Base-by-base conservation (phyloP, 2,329 filamentous ascomycete species). In the Penicillium sp. region DNA sequence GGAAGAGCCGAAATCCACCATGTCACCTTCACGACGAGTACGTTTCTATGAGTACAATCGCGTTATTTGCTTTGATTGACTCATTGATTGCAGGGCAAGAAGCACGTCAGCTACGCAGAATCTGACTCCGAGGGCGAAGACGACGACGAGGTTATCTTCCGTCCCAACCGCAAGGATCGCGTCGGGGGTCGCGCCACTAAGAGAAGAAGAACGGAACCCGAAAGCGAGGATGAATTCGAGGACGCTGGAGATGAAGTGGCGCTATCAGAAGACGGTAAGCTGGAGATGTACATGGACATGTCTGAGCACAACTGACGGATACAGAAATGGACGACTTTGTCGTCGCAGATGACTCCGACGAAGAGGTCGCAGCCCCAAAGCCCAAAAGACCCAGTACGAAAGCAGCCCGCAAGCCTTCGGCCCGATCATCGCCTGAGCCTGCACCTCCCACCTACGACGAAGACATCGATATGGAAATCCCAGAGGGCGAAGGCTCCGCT, bases 271-370 rank as follows among this genome's bases (percentile, higher is more conserved):
- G 82, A 80, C 43, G 82, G 82, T 56, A 81, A 83, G 36, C 21
- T 27, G n/a, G 14, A n/a, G 1, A n/a, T 7, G 1, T 16, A 7
- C 14, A 2, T 11, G 31, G 8, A 14, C 13, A 14, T 36, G 1
- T 14, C n/a, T 14, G 34, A 36, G 34, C 34, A n/a, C 7, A 6
- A n/a, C 60, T 65, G 24, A 64, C 45, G 6, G 6, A 1, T 10
- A 78, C 81, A 75, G 90, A 94, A 50, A 85, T 95, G 77, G 91
- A 88, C 57, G 90, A 96, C 70, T 97, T 97, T 66, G 81, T 97
- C 22, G 92, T 89, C 4, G 86, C 89, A 0, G 92, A 97, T 65
- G 91, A 95, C 40, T 93, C 91, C 0, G 92, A 96, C 45, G 89
- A 86, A 16, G 82, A 84, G 68, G 80, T 58, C 61, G 78, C 64